Base-by-base conservation (phyloP, 1,284 basidiomycete genomes). In the Phylloboletellus chloephorus region DNA sequence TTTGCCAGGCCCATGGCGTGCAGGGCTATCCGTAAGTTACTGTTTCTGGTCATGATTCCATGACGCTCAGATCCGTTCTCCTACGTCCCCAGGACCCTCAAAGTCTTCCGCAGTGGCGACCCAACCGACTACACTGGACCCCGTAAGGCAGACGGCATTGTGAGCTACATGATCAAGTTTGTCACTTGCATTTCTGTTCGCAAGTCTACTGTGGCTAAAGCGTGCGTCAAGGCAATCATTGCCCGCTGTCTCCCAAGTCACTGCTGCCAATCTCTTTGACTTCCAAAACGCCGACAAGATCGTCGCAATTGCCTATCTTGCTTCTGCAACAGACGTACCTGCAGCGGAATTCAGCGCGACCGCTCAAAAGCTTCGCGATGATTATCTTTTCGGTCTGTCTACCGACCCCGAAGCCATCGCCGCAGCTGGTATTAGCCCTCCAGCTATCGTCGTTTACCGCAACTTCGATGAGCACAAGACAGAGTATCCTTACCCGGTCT, bases 81-180 rank as follows among this genome's bases (percentile, higher is more conserved):
- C 7, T 17, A 20, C 7, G 15, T 23, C 22, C 37, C 41, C 13
- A 87, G 82, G 15, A 88, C 87, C 12, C 67, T 93, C 53, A 93
- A 96, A 64, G 84, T 98, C 35, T 98, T 94, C 82, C 84, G 85
- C 54, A 78, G 88, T 50, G 96, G 95, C 46, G 76, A 78, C 30
- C 64, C 82, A 31, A 63, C 72, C 16, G 86, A 92, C 41, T 98
- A 98, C 69, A 67, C 62, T 48, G 96, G 96, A 35, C 86, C 92
- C 31, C 78, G 96, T 45, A 91, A 97, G 68, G 84, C 92, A 12
- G 96, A 98, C 53, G 95, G 96, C 22, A 98, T 99, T 59, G 73
- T 98, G 64, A 84, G 82, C 63, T 98, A 98, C 75, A 98, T 99
- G 96, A 67, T 79, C 73, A 98, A 98, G 93, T 93, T 52, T 55